A percentile compares a stretch with the other conserved stretches of the same genome.
These are phyloP conservation scores for Lepidium aucheri DNA, from an alignment of 345 rosid species.

Conservation along the genomic window DNA sequence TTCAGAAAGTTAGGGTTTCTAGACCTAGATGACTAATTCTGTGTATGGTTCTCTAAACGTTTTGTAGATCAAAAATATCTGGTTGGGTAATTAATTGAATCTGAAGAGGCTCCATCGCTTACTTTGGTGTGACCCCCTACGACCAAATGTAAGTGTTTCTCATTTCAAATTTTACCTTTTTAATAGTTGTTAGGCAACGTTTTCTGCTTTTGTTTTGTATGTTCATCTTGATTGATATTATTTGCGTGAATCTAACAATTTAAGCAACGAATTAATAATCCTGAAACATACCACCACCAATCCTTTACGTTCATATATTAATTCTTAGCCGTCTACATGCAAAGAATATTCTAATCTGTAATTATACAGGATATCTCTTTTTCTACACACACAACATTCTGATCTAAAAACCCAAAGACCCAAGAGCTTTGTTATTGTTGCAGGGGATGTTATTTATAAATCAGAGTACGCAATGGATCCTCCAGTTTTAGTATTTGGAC, in stretches of 20 bases:
- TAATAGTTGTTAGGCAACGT: neutral
- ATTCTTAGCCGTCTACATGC: too few species aligned
- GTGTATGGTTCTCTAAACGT: neutral
- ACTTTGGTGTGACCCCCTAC: slow-evolving; percentile 75
- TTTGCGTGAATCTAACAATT: too few species aligned
- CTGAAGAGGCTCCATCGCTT: slow-evolving; percentile 65
- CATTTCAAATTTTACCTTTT: neutral
- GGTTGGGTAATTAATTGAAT: slow-evolving; percentile 66
- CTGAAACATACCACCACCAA: too few species aligned
- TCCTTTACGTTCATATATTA: too few species aligned
- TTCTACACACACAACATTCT: too few species aligned
- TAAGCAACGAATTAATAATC: too few species aligned
- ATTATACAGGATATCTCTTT: too few species aligned
- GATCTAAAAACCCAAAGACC: too few species aligned
- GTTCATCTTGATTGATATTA: neutral
- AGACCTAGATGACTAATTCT: neutral
- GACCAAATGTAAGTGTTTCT: slow-evolving; percentile 55
- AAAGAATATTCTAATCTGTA: too few species aligned
- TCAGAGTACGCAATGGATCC: slow-evolving; percentile 61
- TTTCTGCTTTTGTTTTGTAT: neutral
- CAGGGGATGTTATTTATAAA: slow-evolving; percentile 89
- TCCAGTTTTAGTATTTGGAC: slow-evolving; percentile 79
- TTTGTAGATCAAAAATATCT: slow-evolving; percentile 66
- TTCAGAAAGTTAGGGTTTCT: slow-evolving; percentile 10
- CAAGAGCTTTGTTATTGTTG: neutral